Evolutionary conservation across 768 basidiomycete species (phyloP), one percentile per base, ranked within the genome.

Genomic region (Auriculariales sp.): DNA sequence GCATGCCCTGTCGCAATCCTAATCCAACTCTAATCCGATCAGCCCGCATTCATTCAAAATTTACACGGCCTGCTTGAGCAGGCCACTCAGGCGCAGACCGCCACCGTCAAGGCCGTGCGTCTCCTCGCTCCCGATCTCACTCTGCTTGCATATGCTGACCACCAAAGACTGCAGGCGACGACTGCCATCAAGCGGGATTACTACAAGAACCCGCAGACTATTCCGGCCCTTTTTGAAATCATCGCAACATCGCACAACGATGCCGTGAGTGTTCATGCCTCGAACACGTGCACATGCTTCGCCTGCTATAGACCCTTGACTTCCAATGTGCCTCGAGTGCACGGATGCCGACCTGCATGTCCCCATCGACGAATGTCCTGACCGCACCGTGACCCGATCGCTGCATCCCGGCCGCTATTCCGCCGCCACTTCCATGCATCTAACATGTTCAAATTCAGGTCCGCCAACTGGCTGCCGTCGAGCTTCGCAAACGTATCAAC

Each of bases 391-490:
- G 19, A 45, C 45, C 25, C 45, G 46, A 33, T 48, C 33, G 14
- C 53, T 50, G 46, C 7, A 57, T 48, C 32, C 25, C 52, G 32
- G 24, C 28, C 17, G 36, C 28, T 36, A 44, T 10, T 31, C 29
- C 12, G 42, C 34, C 44, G 29, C 29, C 7, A 48, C 7, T 25
- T 11, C 17, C 33, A 34, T 48, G 30, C 14, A 46, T 47, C 12
- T 22, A 44, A 12, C 6, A 27, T 53, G 30, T 7, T 44, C 34
- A 11, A 46, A 1, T 11, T 47, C 60, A 99, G 93, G 81, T 97
- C 54, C 87, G 92, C 53, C 95, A 99, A 78, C 76, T 99, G 19
- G 89, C 93, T 45, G 92, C 93, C 6, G 92, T 97, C 49, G 95
- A 99, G 68, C 73, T 97, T 62, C 77, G 94, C 58, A 99, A 99